Base-by-base conservation (phyloP, 306 rosid species). In the Pyrus betulifolia region DNA sequence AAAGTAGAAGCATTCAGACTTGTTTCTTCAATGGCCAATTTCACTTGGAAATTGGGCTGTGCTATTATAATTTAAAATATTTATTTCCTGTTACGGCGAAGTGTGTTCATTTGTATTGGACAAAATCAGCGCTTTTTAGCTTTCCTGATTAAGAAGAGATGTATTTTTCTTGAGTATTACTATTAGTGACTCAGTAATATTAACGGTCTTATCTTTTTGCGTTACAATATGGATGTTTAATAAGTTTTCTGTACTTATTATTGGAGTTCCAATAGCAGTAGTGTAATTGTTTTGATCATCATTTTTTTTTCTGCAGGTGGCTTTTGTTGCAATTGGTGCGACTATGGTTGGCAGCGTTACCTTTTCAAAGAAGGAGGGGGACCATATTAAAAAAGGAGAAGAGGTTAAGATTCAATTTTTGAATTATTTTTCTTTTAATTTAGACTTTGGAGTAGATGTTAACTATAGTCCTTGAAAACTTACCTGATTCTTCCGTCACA, bases 271-370 rank as follows among this genome's bases (percentile, higher is more conserved):
- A 18, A 61, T 61, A 12, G 66, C 11, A 11, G 42, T 69, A 51
- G 13, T n/a, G 4, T 33, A 40, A 15, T 35, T 25, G 15, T 12
- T 72, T 72, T 55, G 22, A 35, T 72, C 35, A 57, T 55, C 25
- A 11, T 67, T 69, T 80, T 72, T 64, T 5, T 5, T 33, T 33
- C 66, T 73, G 76, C 87, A 95, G 99, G 97, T 95, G 76, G 97
- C 99, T 44, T 89, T 89, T 82, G 91, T 95, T 79, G 92, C 98
- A 73, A 89, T 95, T 76, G 98, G 98, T 80, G 98, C 99, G 54
- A 95, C 99, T 17, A 95, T 95, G 99, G 99, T 95, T 75, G 99
- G 97, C 74, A 92, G 99, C 90, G 92, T 95, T 74, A 85, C 86
- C 74, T 95, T 95, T 78, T 74, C 84, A 62, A 95, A 85, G 87